Evolutionary conservation across 73 alveolate genomes (phyloP).

Genomic region (Tetrahymena elliotti): DNA sequence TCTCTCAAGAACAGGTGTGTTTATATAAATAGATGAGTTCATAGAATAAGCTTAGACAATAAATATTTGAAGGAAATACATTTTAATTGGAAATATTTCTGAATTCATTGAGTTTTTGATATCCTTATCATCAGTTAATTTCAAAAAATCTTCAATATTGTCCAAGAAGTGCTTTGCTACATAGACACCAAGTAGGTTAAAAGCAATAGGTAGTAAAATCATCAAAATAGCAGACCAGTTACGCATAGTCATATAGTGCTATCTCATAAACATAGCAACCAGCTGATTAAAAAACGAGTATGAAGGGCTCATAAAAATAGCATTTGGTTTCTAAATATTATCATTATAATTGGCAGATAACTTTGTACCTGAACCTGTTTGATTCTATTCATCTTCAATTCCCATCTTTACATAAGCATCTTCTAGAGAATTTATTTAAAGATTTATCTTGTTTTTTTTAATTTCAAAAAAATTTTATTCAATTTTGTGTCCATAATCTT

Average conservation of each 20-base stretch:
- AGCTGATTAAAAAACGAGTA: background rate
- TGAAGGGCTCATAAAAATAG: background rate
- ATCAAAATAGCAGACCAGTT: background rate
- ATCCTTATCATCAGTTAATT: background rate
- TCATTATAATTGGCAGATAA: background rate
- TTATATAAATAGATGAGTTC: conserved; percentile 24
- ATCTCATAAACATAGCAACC: background rate
- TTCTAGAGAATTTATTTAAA: conserved; percentile 91
- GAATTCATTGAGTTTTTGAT: background rate
- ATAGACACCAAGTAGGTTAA: background rate
- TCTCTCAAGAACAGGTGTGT: conserved; percentile 12
- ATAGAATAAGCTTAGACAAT: conserved; percentile 18
- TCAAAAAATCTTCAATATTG: background rate
- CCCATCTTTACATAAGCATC: conserved; percentile 91
- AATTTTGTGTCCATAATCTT: background rate
- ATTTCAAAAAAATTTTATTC: background rate
- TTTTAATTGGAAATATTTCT: background rate
- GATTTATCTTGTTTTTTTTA: background rate
- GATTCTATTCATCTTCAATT: conserved; percentile 15
- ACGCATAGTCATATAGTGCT: background rate
- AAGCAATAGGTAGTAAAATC: background rate
- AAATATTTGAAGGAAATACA: background rate
- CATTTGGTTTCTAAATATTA: background rate
- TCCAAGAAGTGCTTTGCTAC: background rate
- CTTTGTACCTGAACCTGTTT: background rate